A percentile compares a stretch with the other conserved stretches of the same genome.
Evolutionary conservation across 768 basidiomycete genomes (phyloP).

Genomic region (Mycena capillaripes): DNA sequence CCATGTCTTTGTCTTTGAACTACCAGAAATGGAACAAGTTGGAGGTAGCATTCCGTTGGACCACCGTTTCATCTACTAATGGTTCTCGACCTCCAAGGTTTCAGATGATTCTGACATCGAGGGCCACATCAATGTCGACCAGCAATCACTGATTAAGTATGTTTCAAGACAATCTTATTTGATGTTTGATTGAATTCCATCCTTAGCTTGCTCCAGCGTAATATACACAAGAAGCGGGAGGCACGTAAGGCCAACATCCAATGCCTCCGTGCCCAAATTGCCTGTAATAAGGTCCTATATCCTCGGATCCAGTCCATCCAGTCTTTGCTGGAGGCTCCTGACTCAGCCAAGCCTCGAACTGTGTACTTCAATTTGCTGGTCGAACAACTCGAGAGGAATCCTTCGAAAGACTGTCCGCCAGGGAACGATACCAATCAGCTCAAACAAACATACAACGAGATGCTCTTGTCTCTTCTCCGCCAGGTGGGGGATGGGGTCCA

Average conservation of each 20-base stretch:
- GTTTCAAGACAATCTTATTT: slow-evolving; percentile 36
- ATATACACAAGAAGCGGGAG: slow-evolving; percentile 98
- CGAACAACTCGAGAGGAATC: slow-evolving; percentile 79
- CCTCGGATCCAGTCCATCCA: slow-evolving; percentile 76
- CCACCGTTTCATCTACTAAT: slow-evolving; percentile 21
- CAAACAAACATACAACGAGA: slow-evolving; percentile 91
- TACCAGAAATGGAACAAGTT: slow-evolving; percentile 98
- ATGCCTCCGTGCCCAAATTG: slow-evolving; percentile 83
- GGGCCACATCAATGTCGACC: slow-evolving; percentile 98
- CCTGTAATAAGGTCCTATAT: slow-evolving; percentile 85
- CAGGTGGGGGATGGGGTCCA: slow-evolving; percentile 80
- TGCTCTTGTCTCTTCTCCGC: slow-evolving; percentile 84
- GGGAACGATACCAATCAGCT: slow-evolving; percentile 76
- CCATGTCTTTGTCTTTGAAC: slow-evolving; percentile 84
- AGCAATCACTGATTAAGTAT: slow-evolving; percentile 91
- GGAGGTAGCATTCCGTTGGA: slow-evolving; percentile 66
- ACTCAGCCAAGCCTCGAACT: slow-evolving; percentile 50
- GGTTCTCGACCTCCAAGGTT: slow-evolving; percentile 57
- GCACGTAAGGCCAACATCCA: slow-evolving; percentile 81
- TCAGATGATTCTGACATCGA: slow-evolving; percentile 99
- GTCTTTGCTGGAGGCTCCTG: slow-evolving; percentile 59
- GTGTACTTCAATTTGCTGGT: slow-evolving; percentile 79
- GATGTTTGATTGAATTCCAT: background rate
- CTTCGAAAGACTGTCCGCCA: slow-evolving; percentile 83
- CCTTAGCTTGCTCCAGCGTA: slow-evolving; percentile 93